A percentile compares a stretch with the other conserved stretches of the same genome.
phyloP scores from a whole-genome alignment of 2,329 filamentous ascomycete genomes.

The Graphilbum ipis-grandicollis region DNA sequence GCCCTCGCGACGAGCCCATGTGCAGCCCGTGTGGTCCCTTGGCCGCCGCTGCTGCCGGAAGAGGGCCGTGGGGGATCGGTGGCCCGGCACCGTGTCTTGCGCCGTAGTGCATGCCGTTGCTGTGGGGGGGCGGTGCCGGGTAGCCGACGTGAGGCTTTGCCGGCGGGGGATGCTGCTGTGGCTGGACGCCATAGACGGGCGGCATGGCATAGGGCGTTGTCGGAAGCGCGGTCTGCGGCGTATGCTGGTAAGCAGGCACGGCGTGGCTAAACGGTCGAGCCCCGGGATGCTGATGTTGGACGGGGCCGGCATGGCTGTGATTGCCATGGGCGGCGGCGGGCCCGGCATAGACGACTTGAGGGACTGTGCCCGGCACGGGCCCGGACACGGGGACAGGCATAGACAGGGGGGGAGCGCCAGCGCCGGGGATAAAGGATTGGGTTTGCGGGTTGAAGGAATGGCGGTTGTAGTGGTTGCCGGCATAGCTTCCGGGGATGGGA shows the following conservation, averaged over 20 bases:
- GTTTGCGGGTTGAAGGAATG: slow-evolving; percentile 90
- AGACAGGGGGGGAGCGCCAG: slow-evolving; percentile 12
- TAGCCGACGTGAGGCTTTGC: background rate
- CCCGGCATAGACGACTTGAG: slow-evolving; percentile 28
- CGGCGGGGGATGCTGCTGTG: slow-evolving; percentile 7
- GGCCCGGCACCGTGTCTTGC: background rate
- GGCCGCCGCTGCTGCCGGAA: no score
- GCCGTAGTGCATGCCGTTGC: slow-evolving; percentile 5
- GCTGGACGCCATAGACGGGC: no score
- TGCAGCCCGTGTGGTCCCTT: background rate
- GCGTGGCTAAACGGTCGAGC: background rate
- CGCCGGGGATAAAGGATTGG: slow-evolving; percentile 68
- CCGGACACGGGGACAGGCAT: slow-evolving; percentile 20
- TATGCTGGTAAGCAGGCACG: slow-evolving; percentile 29
- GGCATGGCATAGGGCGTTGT: slow-evolving; percentile 28
- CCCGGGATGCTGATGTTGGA: no score
- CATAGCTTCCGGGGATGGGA: slow-evolving; percentile 64
- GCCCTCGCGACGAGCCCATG: slow-evolving; percentile 1
- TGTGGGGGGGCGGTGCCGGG: background rate
- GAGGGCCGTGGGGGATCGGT: background rate
- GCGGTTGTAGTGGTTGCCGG: slow-evolving; percentile 38
- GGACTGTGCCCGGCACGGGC: background rate
- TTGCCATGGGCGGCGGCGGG: slow-evolving; percentile 6
- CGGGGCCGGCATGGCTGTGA: no score
- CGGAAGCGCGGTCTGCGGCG: slow-evolving; percentile 14